Conservation (phyloP, 2,329 filamentous ascomycete genomes). For the Phialophora tarda region DNA sequence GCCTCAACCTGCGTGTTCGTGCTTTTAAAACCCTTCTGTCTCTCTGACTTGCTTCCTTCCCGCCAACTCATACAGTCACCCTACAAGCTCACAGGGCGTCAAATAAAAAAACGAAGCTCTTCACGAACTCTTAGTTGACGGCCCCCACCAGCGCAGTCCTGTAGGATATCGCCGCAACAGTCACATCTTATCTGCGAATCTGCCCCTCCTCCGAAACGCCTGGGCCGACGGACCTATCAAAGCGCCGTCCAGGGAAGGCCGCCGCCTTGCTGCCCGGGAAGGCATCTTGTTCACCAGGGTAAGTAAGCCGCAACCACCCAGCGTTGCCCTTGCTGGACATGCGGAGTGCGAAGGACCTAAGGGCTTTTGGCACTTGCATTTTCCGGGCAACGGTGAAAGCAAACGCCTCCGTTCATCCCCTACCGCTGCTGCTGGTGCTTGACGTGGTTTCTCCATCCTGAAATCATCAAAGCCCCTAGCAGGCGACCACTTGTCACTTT, state of each 20-base stretch:
- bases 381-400: background rate
- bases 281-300: slow-evolving; percentile 5
- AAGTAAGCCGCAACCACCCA: slow-evolving; percentile 18
- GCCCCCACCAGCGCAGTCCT: slow-evolving; percentile 4
- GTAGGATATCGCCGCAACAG: background rate
- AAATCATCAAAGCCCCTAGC: slow-evolving; percentile 33
- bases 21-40: background rate
- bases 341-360: background rate
- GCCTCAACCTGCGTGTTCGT: background rate
- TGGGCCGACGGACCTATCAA: background rate
- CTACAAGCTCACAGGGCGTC: slow-evolving; percentile 19
- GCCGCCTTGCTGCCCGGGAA: background rate
- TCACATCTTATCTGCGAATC: background rate
- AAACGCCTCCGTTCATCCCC: slow-evolving; percentile 4
- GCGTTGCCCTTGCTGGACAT: slow-evolving; percentile 2
- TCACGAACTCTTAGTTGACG: slow-evolving; percentile 1
- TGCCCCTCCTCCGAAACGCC: background rate
- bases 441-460: slow-evolving; percentile 20
- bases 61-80: background rate
- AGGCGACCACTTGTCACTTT: slow-evolving; percentile 29
- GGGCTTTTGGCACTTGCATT: background rate
- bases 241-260: background rate
- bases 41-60: background rate
- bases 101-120: background rate
- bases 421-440: slow-evolving; percentile 10